Conservation (phyloP, 1,284 basidiomycete genomes). For the Neolentinus lepideus region DNA sequence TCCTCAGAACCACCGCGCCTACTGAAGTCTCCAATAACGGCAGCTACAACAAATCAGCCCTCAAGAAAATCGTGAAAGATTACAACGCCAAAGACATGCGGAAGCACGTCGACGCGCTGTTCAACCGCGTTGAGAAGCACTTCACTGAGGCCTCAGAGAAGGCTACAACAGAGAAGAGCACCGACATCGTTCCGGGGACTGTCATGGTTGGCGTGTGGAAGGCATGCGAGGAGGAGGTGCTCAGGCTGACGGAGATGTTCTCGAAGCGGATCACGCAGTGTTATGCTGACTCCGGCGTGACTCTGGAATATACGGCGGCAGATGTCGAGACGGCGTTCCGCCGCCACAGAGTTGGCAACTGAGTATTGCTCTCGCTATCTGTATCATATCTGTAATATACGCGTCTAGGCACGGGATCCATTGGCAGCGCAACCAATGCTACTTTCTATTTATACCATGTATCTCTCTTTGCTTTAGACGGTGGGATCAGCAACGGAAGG, state of each 20-base stretch:
- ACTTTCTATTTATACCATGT: no score
- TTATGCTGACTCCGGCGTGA: slow-evolving; percentile 65
- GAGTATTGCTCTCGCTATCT: slow-evolving; percentile 2
- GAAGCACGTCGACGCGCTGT: slow-evolving; percentile 80
- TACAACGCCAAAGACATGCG: slow-evolving; percentile 84
- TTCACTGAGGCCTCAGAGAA: slow-evolving; percentile 78
- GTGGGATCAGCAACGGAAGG: not conserved
- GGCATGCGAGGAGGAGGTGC: slow-evolving; percentile 77
- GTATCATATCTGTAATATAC: slow-evolving; percentile 9
- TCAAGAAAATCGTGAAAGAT: slow-evolving; percentile 86
- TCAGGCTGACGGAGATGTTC: slow-evolving; percentile 68
- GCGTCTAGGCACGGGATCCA: not conserved
- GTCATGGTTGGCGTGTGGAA: slow-evolving; percentile 84
- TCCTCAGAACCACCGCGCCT: slow-evolving; percentile 76
- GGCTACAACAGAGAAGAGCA: slow-evolving; percentile 48
- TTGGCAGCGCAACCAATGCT: no score
- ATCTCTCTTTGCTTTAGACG: no score
- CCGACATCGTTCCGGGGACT: slow-evolving; percentile 53
- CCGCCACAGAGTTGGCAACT: slow-evolving; percentile 47
- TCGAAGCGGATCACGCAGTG: slow-evolving; percentile 65
- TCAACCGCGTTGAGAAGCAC: slow-evolving; percentile 93
- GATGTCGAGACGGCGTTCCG: slow-evolving; percentile 79
- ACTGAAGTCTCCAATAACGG: slow-evolving; percentile 75
- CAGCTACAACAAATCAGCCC: slow-evolving; percentile 68
- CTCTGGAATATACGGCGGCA: slow-evolving; percentile 65